Evolutionary conservation across 176 grass and related monocot species (phyloP), one percentile per base, ranked within the genome.

Genomic region (Dendrocalamus sinicus): DNA sequence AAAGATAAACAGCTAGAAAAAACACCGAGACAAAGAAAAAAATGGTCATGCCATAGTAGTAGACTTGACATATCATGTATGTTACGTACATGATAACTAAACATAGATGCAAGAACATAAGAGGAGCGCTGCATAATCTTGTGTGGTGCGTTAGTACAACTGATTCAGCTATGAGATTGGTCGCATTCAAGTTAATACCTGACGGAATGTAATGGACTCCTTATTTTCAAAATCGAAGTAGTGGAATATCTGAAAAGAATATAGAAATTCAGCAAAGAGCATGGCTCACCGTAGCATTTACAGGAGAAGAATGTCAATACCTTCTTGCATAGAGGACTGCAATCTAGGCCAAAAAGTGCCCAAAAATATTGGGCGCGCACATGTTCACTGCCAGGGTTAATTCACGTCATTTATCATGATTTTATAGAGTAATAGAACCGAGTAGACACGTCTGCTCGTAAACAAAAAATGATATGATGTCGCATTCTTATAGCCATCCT

Each of bases 151-250:
- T n/a, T n/a, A n/a, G n/a, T n/a, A n/a, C n/a, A n/a, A n/a, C n/a
- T n/a, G n/a, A n/a, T n/a, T n/a, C 28, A 28, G 28, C 28, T 1
- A 1, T 28, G 28, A 28, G 28, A 28, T 28, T 28, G 28, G 28
- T 28, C 28, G 28, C 28, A 1, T 28, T 28, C 28, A 28, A 28
- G 28, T 62, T 0, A 2, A 30, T 94, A 99, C 96, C 96, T 99
- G 93, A 84, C 92, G 96, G 81, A 99, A 99, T 30, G 93, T 94
- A 79, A 99, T 89, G 4, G 90, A 94, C 12, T 88, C 90, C 86
- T 85, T 91, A 9, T 79, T 88, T 75, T 89, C 86, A 58, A 81
- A 71, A 84, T 99, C 92, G 0, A 99, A 96, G 83, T 94, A 91
- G n/a, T 83, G 88, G 88, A 99, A 99, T 94, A 96, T 91, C 96